Conservation (phyloP, 306 rosid genomes). For the Cicer arietinum region DNA sequence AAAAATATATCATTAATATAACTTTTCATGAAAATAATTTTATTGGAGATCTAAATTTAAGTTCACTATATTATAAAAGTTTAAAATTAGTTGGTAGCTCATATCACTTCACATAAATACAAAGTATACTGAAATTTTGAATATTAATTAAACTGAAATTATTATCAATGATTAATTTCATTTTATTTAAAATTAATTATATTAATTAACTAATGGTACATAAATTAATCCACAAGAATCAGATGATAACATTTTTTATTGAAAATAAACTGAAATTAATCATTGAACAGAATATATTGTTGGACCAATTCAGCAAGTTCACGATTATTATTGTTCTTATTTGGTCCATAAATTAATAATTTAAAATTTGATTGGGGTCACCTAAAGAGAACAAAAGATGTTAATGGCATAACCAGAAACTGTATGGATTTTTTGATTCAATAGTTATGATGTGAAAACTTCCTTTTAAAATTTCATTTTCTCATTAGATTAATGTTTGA, state of each 20-base stretch:
- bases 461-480: not conserved
- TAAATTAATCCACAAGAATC: conserved; percentile 2
- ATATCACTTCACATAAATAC: too few relatives aligned
- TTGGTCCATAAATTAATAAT: not conserved
- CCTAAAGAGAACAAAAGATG: conserved; percentile 34
- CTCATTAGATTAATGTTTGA: conserved; percentile 13
- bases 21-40: too few relatives aligned
- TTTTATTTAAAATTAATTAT: too few relatives aligned
- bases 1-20: too few relatives aligned
- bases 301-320: conserved; percentile 23
- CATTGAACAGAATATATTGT: conserved; percentile 24
- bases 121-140: too few relatives aligned
- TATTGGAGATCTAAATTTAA: too few relatives aligned
- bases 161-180: too few relatives aligned
- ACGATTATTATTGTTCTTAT: conserved; percentile 5
- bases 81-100: too few relatives aligned
- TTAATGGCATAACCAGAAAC: conserved; percentile 30
- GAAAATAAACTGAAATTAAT: conserved; percentile 31
- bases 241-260: not conserved
- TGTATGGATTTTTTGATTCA: conserved; percentile 29
- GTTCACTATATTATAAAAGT: too few relatives aligned
- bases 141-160: too few relatives aligned
- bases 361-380: not conserved
- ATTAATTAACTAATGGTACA: not conserved
- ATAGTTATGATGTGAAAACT: conserved; percentile 16